A percentile compares a stretch with the other conserved stretches of the same genome.
phyloP scores from a whole-genome alignment of 768 basidiomycete genomes.

The Collybia mongolica region DNA sequence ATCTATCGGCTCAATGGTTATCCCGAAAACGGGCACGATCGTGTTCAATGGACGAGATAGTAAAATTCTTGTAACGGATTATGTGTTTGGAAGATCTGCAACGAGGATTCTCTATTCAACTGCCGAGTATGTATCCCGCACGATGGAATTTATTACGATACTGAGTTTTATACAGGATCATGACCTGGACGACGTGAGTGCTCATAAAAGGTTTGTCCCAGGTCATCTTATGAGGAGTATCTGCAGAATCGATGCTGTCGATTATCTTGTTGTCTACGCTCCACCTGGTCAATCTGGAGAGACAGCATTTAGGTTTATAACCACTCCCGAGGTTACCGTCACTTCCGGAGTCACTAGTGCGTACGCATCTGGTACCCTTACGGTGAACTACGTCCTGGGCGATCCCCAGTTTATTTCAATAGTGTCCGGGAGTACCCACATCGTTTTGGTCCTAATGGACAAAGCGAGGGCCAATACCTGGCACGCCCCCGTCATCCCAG shows the following conservation, averaged over 20 bases:
- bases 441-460: constrained; percentile 40
- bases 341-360: constrained; percentile 28
- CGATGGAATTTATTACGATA: neutral
- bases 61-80: constrained; percentile 49
- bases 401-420: constrained; percentile 35
- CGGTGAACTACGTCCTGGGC: constrained; percentile 33
- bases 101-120: constrained; percentile 44
- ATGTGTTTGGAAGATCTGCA: constrained; percentile 35
- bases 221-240: neutral
- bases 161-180: constrained; percentile 30
- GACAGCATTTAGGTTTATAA: constrained; percentile 36
- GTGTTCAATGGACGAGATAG: constrained; percentile 48
- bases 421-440: constrained; percentile 17
- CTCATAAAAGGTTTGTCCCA: neutral
- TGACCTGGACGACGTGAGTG: constrained; percentile 54
- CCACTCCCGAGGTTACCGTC: constrained; percentile 25
- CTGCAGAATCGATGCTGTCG: constrained; percentile 35
- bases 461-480: constrained; percentile 46
- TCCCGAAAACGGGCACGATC: constrained; percentile 37
- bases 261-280: constrained; percentile 45
- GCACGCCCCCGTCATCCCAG: constrained; percentile 46
- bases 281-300: constrained; percentile 40
- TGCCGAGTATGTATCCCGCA: constrained; percentile 34
- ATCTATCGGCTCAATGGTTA: constrained; percentile 32
- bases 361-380: constrained; percentile 35